Evolutionary conservation across 768 basidiomycete species (phyloP), one percentile per base, ranked within the genome.

Genomic region (Fomitopsis pulvina): DNA sequence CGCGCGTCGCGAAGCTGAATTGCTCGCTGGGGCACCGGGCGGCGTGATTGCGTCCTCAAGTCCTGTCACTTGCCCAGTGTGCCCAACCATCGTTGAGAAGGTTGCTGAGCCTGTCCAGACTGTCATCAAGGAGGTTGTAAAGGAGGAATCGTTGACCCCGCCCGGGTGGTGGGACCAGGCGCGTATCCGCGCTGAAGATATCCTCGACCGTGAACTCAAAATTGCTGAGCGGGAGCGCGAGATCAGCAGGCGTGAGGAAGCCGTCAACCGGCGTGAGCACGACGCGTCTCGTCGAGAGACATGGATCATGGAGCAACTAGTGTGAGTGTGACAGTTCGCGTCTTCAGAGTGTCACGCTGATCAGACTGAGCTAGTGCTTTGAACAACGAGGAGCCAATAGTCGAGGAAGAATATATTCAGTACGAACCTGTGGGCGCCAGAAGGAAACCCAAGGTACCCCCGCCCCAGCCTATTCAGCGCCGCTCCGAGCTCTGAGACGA

Each of bases 401-500:
- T 88, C 28, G 87, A 91, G 63, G 88, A 91, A 63, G 88, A 91
- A 63, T 80, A 84, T 65, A 68, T 81, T 43, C 34, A 37, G 34
- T 91, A 89, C 76, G 87, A 88, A 66, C 81, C 81, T 24, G 54
- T 76, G 56, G 71, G 67, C 59, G 50, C 76, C 51, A 85, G 83
- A 71, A 82, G 85, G 70, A 89, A 83, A 83, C 72, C 80, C 81
- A 91, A 91, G 88, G 88, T 91, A 91, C 79, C 87, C 69, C 80
- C 85, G 73, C 80, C 84, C 73, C 72, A 53, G 52, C 51, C 52
- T 54, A 32, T 37, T 21, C 80, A 80, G 75, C 86, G 86, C 79
- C 87, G 85, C 78, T 84, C 87, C 72, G 86, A 88, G 84, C 83
- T 89, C 78, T 90, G 84, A 89, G 88, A 88, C 87, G 88, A 90